Conservation (phyloP, 2,329 filamentous ascomycete species). For the Ceratocystis colombiana region DNA sequence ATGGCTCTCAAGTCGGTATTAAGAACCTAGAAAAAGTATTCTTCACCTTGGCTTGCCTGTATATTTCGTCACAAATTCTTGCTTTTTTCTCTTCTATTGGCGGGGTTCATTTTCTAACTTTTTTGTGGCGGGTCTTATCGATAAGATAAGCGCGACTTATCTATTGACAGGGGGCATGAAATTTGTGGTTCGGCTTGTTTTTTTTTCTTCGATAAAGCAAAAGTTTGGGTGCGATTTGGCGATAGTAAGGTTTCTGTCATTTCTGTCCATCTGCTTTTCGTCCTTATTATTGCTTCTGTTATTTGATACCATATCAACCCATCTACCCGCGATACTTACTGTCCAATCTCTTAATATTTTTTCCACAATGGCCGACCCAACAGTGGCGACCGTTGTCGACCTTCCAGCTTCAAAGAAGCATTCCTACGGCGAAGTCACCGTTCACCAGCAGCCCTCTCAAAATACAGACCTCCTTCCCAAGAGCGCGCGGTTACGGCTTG, state of each 20-base stretch:
- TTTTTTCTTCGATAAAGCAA: neutral
- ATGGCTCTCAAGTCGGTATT: neutral
- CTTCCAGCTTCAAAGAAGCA: slow-evolving; percentile 20
- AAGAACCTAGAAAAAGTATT: neutral
- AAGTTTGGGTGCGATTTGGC: too few species aligned
- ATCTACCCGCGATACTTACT: too few species aligned
- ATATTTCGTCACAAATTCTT: slow-evolving; percentile 9
- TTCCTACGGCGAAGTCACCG: slow-evolving; percentile 10
- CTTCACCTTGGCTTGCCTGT: slow-evolving; percentile 3
- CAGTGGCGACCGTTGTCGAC: slow-evolving; percentile 13
- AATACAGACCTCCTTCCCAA: slow-evolving; percentile 40
- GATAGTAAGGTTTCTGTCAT: too few species aligned
- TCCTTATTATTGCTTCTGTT: too few species aligned
- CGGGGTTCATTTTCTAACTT: slow-evolving; percentile 27
- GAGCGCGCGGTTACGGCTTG: slow-evolving; percentile 42
- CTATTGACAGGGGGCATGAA: neutral
- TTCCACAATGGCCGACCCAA: neutral
- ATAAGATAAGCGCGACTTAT: slow-evolving; percentile 22
- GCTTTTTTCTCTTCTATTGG: slow-evolving; percentile 8
- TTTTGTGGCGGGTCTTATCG: slow-evolving; percentile 29
- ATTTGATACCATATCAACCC: too few species aligned
- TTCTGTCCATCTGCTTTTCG: too few species aligned
- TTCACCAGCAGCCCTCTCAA: neutral
- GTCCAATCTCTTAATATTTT: too few species aligned
- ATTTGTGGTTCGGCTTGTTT: slow-evolving; percentile 5